Conservation (phyloP, 2,329 filamentous ascomycete genomes). For the Chaetomium sp. region DNA sequence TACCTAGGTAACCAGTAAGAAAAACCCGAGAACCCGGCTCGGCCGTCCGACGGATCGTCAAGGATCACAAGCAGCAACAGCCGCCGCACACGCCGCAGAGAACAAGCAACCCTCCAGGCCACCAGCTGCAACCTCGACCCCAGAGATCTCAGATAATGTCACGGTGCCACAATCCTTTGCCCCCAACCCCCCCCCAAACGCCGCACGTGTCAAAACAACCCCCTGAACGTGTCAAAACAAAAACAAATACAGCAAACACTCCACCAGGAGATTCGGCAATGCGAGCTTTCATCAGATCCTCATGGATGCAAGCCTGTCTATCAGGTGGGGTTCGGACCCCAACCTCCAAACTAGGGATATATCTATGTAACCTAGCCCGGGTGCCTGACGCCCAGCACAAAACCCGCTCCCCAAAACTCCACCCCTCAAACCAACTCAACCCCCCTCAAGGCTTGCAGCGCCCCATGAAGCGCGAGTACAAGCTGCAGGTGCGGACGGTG, state of each 20-base stretch:
- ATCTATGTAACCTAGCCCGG: background rate
- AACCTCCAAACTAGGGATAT: background rate
- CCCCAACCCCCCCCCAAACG: background rate
- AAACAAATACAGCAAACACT: background rate
- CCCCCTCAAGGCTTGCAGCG: slow-evolving; percentile 69
- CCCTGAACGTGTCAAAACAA: background rate
- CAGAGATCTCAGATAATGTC: background rate
- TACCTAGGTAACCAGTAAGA: background rate
- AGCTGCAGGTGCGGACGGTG: slow-evolving; percentile 66
- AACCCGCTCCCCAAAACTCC: background rate
- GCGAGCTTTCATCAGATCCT: background rate
- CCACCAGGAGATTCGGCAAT: background rate
- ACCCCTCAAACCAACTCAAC: slow-evolving; percentile 6
- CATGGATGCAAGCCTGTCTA: background rate
- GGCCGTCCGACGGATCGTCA: slow-evolving; percentile 10
- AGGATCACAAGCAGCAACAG: slow-evolving; percentile 11
- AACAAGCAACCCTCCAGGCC: background rate
- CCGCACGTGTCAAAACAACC: slow-evolving; percentile 6
- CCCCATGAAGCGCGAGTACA: slow-evolving; percentile 81
- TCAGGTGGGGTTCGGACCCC: background rate
- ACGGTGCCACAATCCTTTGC: background rate
- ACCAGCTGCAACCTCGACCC: background rate
- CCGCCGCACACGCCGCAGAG: slow-evolving; percentile 10
- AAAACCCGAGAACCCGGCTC: slow-evolving; percentile 14
- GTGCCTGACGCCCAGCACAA: background rate